Evolutionary conservation across 805 yeast genomes (phyloP), one percentile per base, ranked within the genome.

Genomic region (Aciculoconidium aculeatum): DNA sequence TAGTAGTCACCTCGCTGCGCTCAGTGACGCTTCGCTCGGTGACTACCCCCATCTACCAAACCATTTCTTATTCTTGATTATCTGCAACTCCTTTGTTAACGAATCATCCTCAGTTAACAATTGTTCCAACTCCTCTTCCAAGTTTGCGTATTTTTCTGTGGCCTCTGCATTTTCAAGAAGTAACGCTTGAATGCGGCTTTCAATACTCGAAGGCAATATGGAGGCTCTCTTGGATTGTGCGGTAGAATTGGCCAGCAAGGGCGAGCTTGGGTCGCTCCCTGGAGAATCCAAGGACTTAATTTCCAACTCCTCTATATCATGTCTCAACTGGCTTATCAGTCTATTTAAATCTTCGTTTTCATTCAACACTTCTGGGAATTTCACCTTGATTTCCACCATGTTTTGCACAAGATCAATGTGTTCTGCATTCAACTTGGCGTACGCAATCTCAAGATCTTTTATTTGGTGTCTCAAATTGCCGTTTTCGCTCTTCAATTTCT

Each of bases 391-490:
- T 39, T 75, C 75, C 18, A 90, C 86, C 77, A 92, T 75, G 41
- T 78, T 85, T 55, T 88, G 90, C 4, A 95, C 94, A 21, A 87
- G 74, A 31, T 75, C 81, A 16, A 87, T 74, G 53, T 92, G 96
- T 47, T 88, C 96, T 36, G 74, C 67, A 49, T 84, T 86, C 35
- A 90, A 60, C 2, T 74, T 61, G 3, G 80, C 73, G 46, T 78
- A 77, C 13, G 79, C 72, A 11, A 76, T 65, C 53, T 86, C 95
- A 21, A 87, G 64, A 35, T 75, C 70, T 46, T 82, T 70, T 30
- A 86, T 78, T 40, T 84, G 85, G 40, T 75, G 72, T 14, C 85
- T 71, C 32, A 90, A 61, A 39, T 75, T 73, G 8, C 85, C 84
- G 53, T 90, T 90, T 28, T 75, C 65, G 4, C 72, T 55, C 35